Evolutionary conservation across 169 alveolate genomes (phyloP).

Genomic region (Haemoproteus tartakovskyi): DNA sequence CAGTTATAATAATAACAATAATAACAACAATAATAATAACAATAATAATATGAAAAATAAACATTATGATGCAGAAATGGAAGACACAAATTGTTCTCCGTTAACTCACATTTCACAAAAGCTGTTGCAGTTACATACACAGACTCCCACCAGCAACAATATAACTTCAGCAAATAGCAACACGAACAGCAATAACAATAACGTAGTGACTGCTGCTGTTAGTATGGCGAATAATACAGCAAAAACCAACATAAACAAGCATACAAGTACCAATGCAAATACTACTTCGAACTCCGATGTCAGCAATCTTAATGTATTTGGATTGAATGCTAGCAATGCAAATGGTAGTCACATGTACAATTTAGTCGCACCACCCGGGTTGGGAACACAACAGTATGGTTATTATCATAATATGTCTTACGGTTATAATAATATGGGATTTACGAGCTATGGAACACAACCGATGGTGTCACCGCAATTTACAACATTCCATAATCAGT

Average conservation of each 20-base stretch:
- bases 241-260: neutral
- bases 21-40: neutral
- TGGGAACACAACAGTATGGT: conserved; percentile 40
- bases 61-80: conserved; percentile 38
- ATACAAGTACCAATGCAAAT: neutral
- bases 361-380: conserved; percentile 59
- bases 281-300: conserved; percentile 6
- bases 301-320: conserved; percentile 22
- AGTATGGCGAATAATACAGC: neutral
- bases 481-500: conserved; percentile 31
- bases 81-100: conserved; percentile 30
- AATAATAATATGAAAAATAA: conserved; percentile 21
- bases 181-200: neutral
- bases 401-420: conserved; percentile 37
- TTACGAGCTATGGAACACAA: conserved; percentile 47
- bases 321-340: conserved; percentile 21
- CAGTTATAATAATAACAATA: neutral
- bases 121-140: conserved; percentile 25
- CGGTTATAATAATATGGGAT: conserved; percentile 49
- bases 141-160: conserved; percentile 6
- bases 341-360: conserved; percentile 37
- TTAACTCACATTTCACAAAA: conserved; percentile 46
- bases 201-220: too few species aligned
- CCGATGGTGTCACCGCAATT: conserved; percentile 45
- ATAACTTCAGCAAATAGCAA: neutral